A percentile compares a stretch with the other conserved stretches of the same genome.
Conservation (phyloP, 2,329 filamentous ascomycete species). For the Ophidiomyces ophidiicola region DNA sequence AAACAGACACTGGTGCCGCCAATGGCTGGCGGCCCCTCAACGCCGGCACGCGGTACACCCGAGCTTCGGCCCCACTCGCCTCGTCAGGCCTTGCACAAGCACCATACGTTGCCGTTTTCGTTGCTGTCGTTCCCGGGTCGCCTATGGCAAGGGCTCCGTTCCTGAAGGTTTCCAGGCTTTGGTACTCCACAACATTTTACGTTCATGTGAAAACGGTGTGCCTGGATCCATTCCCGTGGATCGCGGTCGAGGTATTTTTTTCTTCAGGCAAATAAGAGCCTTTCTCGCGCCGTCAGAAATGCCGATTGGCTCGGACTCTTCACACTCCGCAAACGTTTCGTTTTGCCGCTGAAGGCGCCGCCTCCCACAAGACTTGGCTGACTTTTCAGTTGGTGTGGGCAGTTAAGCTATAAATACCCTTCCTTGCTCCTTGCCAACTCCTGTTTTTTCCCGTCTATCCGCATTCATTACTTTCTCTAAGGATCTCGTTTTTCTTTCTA, state of each 20-base stretch:
- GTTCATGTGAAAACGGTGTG: neutral
- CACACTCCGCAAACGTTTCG: neutral
- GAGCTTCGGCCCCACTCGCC: too few species aligned
- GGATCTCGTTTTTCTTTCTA: conserved; percentile 6
- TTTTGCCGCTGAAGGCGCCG: neutral
- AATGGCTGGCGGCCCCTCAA: too few species aligned
- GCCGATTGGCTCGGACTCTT: conserved; percentile 1
- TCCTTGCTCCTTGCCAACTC: conserved; percentile 4
- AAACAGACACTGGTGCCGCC: too few species aligned
- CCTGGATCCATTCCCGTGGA: conserved; percentile 2
- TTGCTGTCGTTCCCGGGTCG: neutral
- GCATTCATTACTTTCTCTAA: conserved; percentile 10
- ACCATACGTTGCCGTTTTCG: neutral
- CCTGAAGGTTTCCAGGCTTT: neutral
- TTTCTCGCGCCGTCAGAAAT: too few species aligned
- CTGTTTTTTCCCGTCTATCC: conserved; percentile 5
- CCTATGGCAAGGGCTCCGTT: conserved; percentile 5
- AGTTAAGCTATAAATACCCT: conserved; percentile 16
- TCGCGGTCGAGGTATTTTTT: neutral
- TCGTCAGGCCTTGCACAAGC: too few species aligned
- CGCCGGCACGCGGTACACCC: too few species aligned
- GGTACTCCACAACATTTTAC: neutral
- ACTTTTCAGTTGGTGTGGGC: neutral
- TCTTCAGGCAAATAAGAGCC: too few species aligned
- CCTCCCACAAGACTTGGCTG: neutral